Evolutionary conservation across 176 grass and related monocot genomes (phyloP), one percentile per base, ranked within the genome.

Genomic region (Avena eriantha): DNA sequence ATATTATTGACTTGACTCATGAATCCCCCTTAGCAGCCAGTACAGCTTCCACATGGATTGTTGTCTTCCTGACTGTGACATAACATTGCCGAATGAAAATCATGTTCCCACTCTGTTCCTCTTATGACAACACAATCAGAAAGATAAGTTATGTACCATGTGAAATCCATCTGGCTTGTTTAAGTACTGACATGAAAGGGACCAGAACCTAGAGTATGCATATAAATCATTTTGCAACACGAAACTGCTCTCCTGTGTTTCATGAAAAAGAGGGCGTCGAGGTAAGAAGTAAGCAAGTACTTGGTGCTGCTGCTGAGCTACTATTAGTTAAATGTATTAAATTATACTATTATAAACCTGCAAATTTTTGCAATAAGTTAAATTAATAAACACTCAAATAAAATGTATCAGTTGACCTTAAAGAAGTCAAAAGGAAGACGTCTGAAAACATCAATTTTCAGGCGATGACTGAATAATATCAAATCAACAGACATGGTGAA

Each of bases 111-210:
- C 59, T 81, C 24, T 69, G 59, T 76, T 81, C 29, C 59, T 78
- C 51, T 66, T 74, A 56, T 39, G 21, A 23, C 10, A 83, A 49
- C 19, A 87, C 13, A 63, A 77, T 15, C 4, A 80, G 26, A 80
- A 91, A 61, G 67, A 50, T 58, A 80, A 41, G 24, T 57, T 75
- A 18, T 68, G 36, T 16, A 4, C 75, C 24, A 58, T 23, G 8
- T 91, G 75, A 80, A 84, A 91, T 47, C 48, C 76, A 73, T 77
- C 57, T 76, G 39, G 10, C 60, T 69, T 77, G 29, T 76, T 26
- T 54, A 43, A 33, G 29, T 53, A 61, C 45, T 9, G 41, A 26
- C n/a, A 6, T 43, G 51, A 53, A 50, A 15, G 73, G 48, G 16
- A 17, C 21, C 5, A 36, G 31, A 56, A 45, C 45, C 55, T 80